Conservation (phyloP, 768 basidiomycete genomes). For the Hygrocybe punicea region DNA sequence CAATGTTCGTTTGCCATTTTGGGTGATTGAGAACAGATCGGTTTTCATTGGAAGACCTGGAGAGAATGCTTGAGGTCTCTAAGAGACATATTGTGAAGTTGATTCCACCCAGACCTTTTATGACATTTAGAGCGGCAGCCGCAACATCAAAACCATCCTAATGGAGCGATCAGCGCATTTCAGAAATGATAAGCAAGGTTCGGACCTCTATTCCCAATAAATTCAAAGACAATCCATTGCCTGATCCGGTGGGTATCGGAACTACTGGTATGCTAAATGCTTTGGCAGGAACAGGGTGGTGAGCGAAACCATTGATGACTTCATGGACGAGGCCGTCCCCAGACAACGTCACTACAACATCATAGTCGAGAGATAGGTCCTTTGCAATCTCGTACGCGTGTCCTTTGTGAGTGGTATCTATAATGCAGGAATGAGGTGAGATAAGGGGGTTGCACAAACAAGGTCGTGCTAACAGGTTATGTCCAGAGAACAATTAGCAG, state of each 20-base stretch:
- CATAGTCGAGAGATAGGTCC: slow-evolving; percentile 54
- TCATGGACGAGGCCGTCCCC: slow-evolving; percentile 86
- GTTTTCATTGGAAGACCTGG: slow-evolving; percentile 69
- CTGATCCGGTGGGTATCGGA: slow-evolving; percentile 80
- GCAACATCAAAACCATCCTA: slow-evolving; percentile 70
- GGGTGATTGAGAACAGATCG: slow-evolving; percentile 75
- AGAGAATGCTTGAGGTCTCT: background rate
- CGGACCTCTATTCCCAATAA: slow-evolving; percentile 64
- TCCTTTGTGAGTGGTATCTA: slow-evolving; percentile 60
- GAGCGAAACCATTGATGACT: slow-evolving; percentile 76
- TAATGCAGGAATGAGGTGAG: background rate
- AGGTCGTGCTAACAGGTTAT: slow-evolving; percentile 50
- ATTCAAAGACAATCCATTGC: slow-evolving; percentile 73
- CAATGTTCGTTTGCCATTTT: slow-evolving; percentile 56
- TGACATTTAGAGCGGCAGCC: slow-evolving; percentile 68
- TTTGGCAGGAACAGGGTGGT: slow-evolving; percentile 53
- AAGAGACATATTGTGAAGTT: background rate
- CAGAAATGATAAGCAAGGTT: background rate
- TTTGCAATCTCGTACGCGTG: slow-evolving; percentile 69
- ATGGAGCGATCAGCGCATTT: slow-evolving; percentile 6
- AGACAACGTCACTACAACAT: slow-evolving; percentile 71
- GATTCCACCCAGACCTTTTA: slow-evolving; percentile 58
- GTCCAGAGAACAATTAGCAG: slow-evolving; percentile 62
- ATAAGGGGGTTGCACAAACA: background rate
- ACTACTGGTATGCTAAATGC: slow-evolving; percentile 70